Evolutionary conservation across 2,329 filamentous ascomycete species (phyloP), one percentile per base, ranked within the genome.

Genomic region (Aspergillus cejpii): DNA sequence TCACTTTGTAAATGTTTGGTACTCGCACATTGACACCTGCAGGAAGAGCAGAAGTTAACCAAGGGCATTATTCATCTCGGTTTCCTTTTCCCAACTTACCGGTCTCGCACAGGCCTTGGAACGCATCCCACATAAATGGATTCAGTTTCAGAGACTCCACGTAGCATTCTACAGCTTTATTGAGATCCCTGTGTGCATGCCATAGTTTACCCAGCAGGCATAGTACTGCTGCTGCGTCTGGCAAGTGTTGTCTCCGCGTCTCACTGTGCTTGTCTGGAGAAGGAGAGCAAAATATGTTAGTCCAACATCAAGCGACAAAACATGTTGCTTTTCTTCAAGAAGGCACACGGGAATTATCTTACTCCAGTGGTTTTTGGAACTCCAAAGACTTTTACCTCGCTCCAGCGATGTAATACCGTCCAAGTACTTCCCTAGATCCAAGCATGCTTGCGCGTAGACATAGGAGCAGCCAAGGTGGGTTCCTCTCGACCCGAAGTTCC

Each of bases 71-170:
- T n/a, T n/a, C n/a, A n/a, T n/a, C n/a, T n/a, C n/a, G n/a, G n/a
- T n/a, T n/a, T 19, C 24, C 5, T 8, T 10, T 4, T 19, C 15
- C 31, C 37, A 37, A 53, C 66, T 57, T 64, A 71, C 79, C 81
- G 34, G 79, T 87, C 61, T 96, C 89, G 63, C 90, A 95, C 6
- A 98, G 76, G 12, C 81, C 84, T 17, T 84, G 82, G 59, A 97
- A 97, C 0, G 91, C 90, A 73, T 98, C 92, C 92, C 92, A 98
- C 79, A 95, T 92, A 67, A 97, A 91, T 1, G 92, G 90, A 60
- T 97, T 98, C 43, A 83, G 67, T 68, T 90, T 94, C 57, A 98
- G 72, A 5, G 90, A 81, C 48, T 94, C 88, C 54, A 94, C 88
- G 62, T 92, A 97, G 64, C 81, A 88, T 53, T 85, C 79, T 12